Percentiles rank a stretch among this genome's conserved stretches.
Evolutionary conservation across 768 basidiomycete species (phyloP).

Genomic region (Tylopilus sp.): DNA sequence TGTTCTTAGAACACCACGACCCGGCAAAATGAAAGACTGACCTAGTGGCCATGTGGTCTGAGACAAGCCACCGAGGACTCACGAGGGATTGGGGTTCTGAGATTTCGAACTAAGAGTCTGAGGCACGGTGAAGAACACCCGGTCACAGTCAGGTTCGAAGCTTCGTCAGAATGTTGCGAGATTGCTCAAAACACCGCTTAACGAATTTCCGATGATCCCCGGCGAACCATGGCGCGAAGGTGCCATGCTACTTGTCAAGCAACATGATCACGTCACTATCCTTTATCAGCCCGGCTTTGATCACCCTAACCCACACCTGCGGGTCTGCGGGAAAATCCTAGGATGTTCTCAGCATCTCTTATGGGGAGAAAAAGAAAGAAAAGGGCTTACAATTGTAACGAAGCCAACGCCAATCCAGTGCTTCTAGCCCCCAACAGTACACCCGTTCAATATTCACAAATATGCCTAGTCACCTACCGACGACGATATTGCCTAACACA

Average conservation of each 20-base stretch:
- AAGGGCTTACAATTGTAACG: slow-evolving; percentile 2
- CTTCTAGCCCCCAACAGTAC: slow-evolving; percentile 7
- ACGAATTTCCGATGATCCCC: slow-evolving; percentile 9
- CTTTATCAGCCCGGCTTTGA: slow-evolving; percentile 15
- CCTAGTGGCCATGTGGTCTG: slow-evolving; percentile 13
- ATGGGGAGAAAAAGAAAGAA: neutral
- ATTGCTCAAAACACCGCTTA: neutral
- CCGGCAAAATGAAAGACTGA: neutral
- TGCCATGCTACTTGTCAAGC: neutral
- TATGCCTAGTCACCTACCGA: slow-evolving; percentile 8
- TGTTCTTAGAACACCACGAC: neutral
- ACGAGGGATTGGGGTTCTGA: slow-evolving; percentile 4
- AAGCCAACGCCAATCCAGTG: slow-evolving; percentile 13
- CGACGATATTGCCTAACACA: slow-evolving; percentile 17
- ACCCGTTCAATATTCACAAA: neutral
- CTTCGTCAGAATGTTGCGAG: neutral
- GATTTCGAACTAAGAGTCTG: slow-evolving; percentile 6
- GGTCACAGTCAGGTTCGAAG: slow-evolving; percentile 17
- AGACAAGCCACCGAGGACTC: slow-evolving; percentile 14
- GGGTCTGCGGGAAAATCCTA: slow-evolving; percentile 11
- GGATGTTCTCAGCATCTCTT: neutral
- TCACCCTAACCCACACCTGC: slow-evolving; percentile 7
- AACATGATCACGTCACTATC: slow-evolving; percentile 6
- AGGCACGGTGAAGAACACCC: slow-evolving; percentile 11
- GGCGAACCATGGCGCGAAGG: neutral